Evolutionary conservation across 192 early-diverging fungal species (phyloP).

Genomic region (Gaertneriomyces sp.): DNA sequence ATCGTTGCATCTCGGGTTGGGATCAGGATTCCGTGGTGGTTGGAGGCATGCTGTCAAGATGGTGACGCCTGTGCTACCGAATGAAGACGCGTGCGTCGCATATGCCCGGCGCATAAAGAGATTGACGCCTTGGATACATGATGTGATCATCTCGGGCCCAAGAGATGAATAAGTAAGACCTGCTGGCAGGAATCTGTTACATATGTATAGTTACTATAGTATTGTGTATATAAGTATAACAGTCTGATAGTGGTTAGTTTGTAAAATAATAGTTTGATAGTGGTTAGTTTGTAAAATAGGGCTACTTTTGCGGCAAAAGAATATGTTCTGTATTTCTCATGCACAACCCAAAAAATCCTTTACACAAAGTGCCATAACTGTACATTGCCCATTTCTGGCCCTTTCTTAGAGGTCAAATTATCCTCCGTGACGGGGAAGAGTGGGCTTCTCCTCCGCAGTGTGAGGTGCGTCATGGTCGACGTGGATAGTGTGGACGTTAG

Average conservation of each 20-base stretch:
- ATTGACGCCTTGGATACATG: not conserved
- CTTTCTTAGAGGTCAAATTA: not conserved
- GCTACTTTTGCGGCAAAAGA: no score
- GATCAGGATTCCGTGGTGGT: not conserved
- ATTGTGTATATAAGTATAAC: no score
- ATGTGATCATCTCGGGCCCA: not conserved
- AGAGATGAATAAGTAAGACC: no score
- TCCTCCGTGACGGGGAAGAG: conserved; percentile 16
- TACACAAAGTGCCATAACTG: no score
- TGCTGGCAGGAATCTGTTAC: no score
- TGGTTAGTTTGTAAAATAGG: no score
- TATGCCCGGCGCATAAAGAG: not conserved
- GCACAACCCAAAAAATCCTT: no score
- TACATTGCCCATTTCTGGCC: no score
- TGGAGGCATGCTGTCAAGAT: not conserved
- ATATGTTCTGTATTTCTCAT: no score
- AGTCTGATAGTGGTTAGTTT: no score
- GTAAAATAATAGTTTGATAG: no score
- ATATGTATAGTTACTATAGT: no score
- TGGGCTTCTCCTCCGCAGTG: conserved; percentile 24
- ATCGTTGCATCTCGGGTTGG: conserved; percentile 5
- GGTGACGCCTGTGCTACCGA: not conserved
- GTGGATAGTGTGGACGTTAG: conserved; percentile 16
- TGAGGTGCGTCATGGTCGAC: conserved; percentile 23
- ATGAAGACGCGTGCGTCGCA: not conserved